Conservation (phyloP, 805 yeast genomes). For the Candida lessepsii region DNA sequence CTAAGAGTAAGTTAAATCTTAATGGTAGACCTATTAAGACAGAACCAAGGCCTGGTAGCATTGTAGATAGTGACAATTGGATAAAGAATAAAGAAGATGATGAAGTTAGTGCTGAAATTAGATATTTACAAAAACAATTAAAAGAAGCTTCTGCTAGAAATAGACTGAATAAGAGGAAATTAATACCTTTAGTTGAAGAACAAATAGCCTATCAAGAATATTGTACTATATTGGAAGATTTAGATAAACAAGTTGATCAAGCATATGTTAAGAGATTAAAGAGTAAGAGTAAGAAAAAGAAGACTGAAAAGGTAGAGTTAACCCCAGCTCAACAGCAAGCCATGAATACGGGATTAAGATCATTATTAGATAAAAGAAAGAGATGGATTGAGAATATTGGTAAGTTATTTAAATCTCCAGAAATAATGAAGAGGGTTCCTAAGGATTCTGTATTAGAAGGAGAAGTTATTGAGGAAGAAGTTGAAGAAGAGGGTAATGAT, state of each 20-base stretch:
- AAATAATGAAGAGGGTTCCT: conserved; percentile 78
- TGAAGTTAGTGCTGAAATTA: conserved; percentile 82
- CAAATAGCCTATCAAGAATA: conserved; percentile 96
- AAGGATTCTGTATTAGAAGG: conserved; percentile 52
- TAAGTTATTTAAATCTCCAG: conserved; percentile 66
- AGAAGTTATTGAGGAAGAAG: conserved; percentile 32
- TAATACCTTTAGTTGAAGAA: conserved; percentile 76
- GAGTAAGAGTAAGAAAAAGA: conserved; percentile 68
- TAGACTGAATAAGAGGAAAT: conserved; percentile 58
- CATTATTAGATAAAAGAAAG: conserved; percentile 77
- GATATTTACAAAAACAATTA: conserved; percentile 69
- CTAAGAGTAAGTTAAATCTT: conserved; percentile 25
- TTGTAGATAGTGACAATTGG: conserved; percentile 70
- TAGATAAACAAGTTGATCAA: conserved; percentile 96
- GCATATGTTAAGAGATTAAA: conserved; percentile 82
- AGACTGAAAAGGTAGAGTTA: conserved; percentile 31
- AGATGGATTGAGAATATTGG: conserved; percentile 93
- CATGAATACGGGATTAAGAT: conserved; percentile 73
- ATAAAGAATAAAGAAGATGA: conserved; percentile 82
- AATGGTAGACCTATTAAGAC: conserved; percentile 23
- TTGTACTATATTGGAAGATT: conserved; percentile 81
- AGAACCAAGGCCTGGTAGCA: conserved; percentile 22
- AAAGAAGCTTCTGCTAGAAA: conserved; percentile 61
- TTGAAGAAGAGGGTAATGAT: conserved; percentile 30
- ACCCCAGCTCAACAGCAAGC: conserved; percentile 57